These are phyloP conservation scores for Fusarium napiforme DNA, from an alignment of 2,329 filamentous ascomycete genomes.

Conservation along the genomic window DNA sequence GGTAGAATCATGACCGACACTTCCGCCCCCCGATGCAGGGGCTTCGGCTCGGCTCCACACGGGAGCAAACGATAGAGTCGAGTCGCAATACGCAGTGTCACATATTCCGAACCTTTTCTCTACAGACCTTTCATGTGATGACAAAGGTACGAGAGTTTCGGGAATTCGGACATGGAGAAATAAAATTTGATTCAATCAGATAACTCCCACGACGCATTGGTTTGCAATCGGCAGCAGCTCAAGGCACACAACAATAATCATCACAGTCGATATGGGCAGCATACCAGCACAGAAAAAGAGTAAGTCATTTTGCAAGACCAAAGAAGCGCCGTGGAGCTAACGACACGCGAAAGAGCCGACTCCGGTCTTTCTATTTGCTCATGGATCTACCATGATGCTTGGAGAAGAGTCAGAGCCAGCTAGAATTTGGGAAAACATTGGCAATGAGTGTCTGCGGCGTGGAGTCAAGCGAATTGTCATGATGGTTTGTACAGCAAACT, in stretches of 20 bases:
- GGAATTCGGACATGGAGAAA: neutral
- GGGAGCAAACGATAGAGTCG: neutral
- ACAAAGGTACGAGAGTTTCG: fast-evolving
- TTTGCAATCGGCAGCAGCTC: neutral
- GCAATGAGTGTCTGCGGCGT: slow-evolving; percentile 24
- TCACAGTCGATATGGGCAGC: neutral
- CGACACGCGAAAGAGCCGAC: neutral
- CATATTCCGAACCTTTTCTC: neutral
- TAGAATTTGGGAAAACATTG: slow-evolving; percentile 31
- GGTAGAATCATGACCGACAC: neutral
- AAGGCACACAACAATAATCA: neutral
- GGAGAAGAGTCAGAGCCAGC: slow-evolving; percentile 31
- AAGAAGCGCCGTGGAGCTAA: neutral
- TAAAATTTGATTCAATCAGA: neutral
- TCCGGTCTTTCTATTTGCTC: slow-evolving; percentile 32
- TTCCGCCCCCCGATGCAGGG: neutral
- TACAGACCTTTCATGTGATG: fast-evolving
- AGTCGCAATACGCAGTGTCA: fast-evolving
- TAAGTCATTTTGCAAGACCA: neutral
- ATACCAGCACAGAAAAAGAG: neutral
- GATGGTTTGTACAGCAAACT: slow-evolving; percentile 10
- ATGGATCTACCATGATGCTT: slow-evolving; percentile 38
- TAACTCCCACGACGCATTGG: neutral
- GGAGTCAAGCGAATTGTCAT: slow-evolving; percentile 26
- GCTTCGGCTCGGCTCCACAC: slow-evolving; percentile 7